phyloP scores from a whole-genome alignment of 2,329 filamentous ascomycete species.

The Rhynchosporium graminicola region DNA sequence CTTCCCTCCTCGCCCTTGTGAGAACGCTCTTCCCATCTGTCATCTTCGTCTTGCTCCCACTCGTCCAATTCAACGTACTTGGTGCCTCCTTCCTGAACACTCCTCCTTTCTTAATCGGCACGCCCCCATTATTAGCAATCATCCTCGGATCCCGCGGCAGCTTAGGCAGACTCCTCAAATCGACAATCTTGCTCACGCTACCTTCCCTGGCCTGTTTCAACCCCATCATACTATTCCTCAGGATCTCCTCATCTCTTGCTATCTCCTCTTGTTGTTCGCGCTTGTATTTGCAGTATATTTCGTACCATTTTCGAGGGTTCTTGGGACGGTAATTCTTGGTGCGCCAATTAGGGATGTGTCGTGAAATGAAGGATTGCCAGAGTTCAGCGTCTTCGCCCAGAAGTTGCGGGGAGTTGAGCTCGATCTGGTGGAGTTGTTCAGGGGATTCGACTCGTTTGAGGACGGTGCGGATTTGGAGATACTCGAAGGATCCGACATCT shows the following conservation, averaged over 20 bases:
- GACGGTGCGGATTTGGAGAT: slow-evolving; percentile 64
- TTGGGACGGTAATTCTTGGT: slow-evolving; percentile 64
- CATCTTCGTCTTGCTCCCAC: slow-evolving; percentile 54
- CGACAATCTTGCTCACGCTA: slow-evolving; percentile 59
- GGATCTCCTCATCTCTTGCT: slow-evolving; percentile 56
- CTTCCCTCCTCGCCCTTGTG: slow-evolving; percentile 57
- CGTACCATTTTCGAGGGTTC: slow-evolving; percentile 72
- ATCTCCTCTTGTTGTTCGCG: slow-evolving; percentile 58
- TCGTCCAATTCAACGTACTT: slow-evolving; percentile 47
- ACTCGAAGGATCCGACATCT: slow-evolving; percentile 72
- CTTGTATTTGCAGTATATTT: slow-evolving; percentile 72
- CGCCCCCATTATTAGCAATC: slow-evolving; percentile 40
- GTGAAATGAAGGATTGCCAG: slow-evolving; percentile 78
- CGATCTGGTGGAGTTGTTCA: slow-evolving; percentile 72
- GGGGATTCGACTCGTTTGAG: slow-evolving; percentile 72
- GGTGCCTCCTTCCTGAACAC: slow-evolving; percentile 37
- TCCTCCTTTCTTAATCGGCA: slow-evolving; percentile 33
- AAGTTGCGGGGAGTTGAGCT: slow-evolving; percentile 76
- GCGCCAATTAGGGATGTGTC: slow-evolving; percentile 68
- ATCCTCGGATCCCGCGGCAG: slow-evolving; percentile 44
- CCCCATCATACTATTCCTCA: slow-evolving; percentile 56
- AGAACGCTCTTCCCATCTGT: slow-evolving; percentile 55
- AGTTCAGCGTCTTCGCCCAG: slow-evolving; percentile 67
- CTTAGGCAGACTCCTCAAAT: slow-evolving; percentile 50
- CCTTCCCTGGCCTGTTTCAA: slow-evolving; percentile 59